Evolutionary conservation across 805 yeast genomes (phyloP), one percentile per base, ranked within the genome.

Genomic region (Kregervanrija delftensis): DNA sequence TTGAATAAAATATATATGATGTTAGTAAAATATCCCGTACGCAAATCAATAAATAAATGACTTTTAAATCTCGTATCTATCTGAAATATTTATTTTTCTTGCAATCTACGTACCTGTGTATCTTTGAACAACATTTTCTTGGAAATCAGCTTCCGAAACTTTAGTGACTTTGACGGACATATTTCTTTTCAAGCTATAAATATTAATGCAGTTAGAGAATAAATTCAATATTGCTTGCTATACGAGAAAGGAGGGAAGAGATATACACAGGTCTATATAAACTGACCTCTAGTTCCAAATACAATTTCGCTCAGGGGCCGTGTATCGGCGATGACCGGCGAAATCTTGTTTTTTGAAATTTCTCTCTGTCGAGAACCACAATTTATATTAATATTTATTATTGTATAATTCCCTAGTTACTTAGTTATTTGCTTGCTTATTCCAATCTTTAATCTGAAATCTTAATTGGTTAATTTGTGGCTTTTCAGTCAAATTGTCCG

Each of bases 81-180:
- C 28, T 15, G 13, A 8, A 34, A 12, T 13, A 14, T 13, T 15
- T 14, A 4, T 4, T 17, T 28, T 2, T 33, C 4, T 11, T 36
- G 8, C 11, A 13, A 12, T 30, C 16, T 11, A 59, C 63, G 15
- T 55, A 57, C 76, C 80, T 35, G 83, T 77, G 57, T 76, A 77
- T 52, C 74, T 69, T 49, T 65, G 68, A 13, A 75, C 79, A 46
- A 78, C 60, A 42, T 69, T 61, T 15, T 62, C 52, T 54, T 74
- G 69, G 59, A 78, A 78, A 30, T 71, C 67, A 41, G 67, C 54
- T 45, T 63, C 67, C 13, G 55, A 46, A 6, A 63, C 40, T 15
- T 57, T 46, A 8, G 46, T 44, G 30, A 52, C 46, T 6, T 34
- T 37, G n/a, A 33, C 41, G 10, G 48, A 32, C 53, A 50, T 46